These are phyloP conservation scores for Candida arabinofermentans DNA, from an alignment of 805 yeast species.

Conservation along the genomic window DNA sequence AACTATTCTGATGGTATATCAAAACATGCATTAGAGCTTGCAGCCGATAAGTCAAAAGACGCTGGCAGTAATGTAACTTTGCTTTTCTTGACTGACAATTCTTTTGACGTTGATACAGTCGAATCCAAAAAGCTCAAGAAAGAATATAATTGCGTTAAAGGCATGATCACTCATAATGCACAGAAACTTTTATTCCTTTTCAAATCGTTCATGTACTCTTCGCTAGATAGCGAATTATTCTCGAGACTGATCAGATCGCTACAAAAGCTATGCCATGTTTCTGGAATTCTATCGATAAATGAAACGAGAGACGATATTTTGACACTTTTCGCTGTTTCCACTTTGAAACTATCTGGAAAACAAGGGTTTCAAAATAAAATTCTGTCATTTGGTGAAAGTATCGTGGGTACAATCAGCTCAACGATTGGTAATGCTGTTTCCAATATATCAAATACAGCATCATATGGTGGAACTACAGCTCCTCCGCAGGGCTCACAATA, in stretches of 20 bases:
- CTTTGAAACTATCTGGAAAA: constrained; percentile 37
- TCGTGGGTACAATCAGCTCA: constrained; percentile 49
- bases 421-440: constrained; percentile 36
- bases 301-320: constrained; percentile 57
- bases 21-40: constrained; percentile 41
- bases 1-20: constrained; percentile 68
- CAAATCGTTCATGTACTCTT: constrained; percentile 53
- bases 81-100: constrained; percentile 20
- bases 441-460: constrained; percentile 17
- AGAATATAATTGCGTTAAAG: constrained; percentile 15
- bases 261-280: constrained; percentile 77
- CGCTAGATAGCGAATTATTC: constrained; percentile 68
- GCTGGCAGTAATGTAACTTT: constrained; percentile 9
- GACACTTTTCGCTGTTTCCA: constrained; percentile 40
- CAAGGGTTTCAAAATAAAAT: constrained; percentile 32
- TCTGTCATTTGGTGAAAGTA: constrained; percentile 44
- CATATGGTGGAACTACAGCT: background rate
- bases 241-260: constrained; percentile 64
- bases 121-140: constrained; percentile 2
- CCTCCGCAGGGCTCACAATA: constrained; percentile 5
- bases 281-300: constrained; percentile 65
- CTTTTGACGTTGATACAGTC: constrained; percentile 12
- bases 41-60: constrained; percentile 17
- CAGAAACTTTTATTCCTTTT: constrained; percentile 40
- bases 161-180: constrained; percentile 35